A percentile compares a stretch with the other conserved stretches of the same genome.
phyloP scores from a whole-genome alignment of 148 eudicot genomes.

The Chenopodium formosanum region DNA sequence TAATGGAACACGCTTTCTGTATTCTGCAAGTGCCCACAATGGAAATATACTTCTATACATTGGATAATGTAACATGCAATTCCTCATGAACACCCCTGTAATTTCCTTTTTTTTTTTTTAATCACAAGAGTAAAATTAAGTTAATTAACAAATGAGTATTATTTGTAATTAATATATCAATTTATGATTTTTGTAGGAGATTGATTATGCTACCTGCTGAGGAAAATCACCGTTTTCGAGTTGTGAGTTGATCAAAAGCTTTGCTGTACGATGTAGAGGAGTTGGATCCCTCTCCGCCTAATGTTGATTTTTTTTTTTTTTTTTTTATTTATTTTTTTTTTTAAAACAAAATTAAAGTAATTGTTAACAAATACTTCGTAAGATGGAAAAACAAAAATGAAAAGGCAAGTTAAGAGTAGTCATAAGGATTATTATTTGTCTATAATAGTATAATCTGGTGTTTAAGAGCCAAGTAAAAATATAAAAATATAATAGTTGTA shows the following conservation, averaged over 20 bases:
- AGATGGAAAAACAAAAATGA: too few relatives aligned
- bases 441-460: too few relatives aligned
- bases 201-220: slow-evolving; percentile 29
- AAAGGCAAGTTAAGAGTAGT: too few relatives aligned
- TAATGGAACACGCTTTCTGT: not conserved
- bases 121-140: not conserved
- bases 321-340: too few relatives aligned
- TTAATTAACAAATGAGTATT: not conserved
- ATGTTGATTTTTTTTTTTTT: too few relatives aligned
- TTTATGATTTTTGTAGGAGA: not conserved
- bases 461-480: too few relatives aligned
- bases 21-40: slow-evolving; percentile 8
- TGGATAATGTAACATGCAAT: slow-evolving; percentile 12
- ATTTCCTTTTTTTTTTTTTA: not conserved
- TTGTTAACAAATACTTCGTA: too few relatives aligned
- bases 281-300: slow-evolving; percentile 2
- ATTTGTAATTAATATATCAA: too few relatives aligned
- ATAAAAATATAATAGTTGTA: too few relatives aligned
- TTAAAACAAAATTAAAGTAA: too few relatives aligned
- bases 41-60: slow-evolving; percentile 1
- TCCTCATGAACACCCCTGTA: not conserved
- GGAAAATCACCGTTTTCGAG: slow-evolving; percentile 40
- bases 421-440: too few relatives aligned
- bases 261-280: slow-evolving; percentile 35
- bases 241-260: slow-evolving; percentile 37